Evolutionary conservation across 805 yeast genomes (phyloP).

Genomic region (Candida oleophila): DNA sequence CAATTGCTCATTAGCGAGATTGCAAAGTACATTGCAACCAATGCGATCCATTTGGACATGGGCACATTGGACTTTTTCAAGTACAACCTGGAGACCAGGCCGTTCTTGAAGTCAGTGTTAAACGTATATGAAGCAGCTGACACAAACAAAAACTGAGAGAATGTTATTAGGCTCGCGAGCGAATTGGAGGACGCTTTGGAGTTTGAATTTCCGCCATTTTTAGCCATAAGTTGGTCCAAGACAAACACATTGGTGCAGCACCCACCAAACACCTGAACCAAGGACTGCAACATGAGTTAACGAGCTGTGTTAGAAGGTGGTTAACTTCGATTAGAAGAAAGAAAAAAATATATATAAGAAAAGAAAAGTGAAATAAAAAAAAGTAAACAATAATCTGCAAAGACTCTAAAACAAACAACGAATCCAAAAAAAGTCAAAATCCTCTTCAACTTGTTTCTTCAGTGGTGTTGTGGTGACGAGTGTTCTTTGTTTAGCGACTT

Average conservation of each 20-base stretch:
- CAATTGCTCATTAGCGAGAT: constrained; percentile 55
- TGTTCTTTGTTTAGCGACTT: too few relatives aligned
- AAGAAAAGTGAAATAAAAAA: too few relatives aligned
- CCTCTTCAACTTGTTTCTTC: too few relatives aligned
- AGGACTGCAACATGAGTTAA: neutral
- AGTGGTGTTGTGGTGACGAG: too few relatives aligned
- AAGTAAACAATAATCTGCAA: too few relatives aligned
- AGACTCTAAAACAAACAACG: too few relatives aligned
- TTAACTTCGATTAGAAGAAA: too few relatives aligned
- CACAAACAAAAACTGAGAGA: constrained; percentile 55
- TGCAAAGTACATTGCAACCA: constrained; percentile 50
- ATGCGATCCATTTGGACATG: constrained; percentile 39
- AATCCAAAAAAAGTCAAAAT: too few relatives aligned
- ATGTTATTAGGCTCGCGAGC: constrained; percentile 55
- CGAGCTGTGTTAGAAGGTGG: too few relatives aligned
- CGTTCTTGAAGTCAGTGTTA: constrained; percentile 24
- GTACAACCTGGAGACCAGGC: constrained; percentile 20
- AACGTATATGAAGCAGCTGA: constrained; percentile 41
- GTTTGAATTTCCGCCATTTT: constrained; percentile 5
- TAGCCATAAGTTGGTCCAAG: constrained; percentile 50
- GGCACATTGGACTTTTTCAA: constrained; percentile 40
- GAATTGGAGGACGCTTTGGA: constrained; percentile 17
- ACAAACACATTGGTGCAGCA: constrained; percentile 72
- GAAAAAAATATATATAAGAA: too few relatives aligned
- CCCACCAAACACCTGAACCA: constrained; percentile 57